Conservation (phyloP, 306 rosid species). For the Rubus idaeus region DNA sequence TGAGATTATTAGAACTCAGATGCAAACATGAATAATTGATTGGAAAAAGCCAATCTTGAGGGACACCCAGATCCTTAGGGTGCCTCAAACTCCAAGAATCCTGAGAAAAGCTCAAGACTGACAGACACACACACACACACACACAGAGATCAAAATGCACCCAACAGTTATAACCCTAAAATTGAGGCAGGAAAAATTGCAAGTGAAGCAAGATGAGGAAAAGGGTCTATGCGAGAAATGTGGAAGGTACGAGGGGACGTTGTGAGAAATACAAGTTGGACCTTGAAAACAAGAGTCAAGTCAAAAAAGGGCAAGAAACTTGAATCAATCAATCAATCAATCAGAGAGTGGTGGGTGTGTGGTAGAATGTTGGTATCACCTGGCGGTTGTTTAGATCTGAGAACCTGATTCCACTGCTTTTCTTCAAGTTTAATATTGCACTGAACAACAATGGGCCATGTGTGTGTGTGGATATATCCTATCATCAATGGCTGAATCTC, state of each 20-base stretch:
- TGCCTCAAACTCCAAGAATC: slow-evolving; percentile 3
- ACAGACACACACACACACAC: slow-evolving; percentile 14
- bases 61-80: slow-evolving; percentile 46
- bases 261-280: slow-evolving; percentile 33
- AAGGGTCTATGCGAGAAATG: slow-evolving; percentile 18
- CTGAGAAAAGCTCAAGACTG: neutral
- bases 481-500: neutral
- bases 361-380: slow-evolving; percentile 52
- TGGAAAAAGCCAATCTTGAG: slow-evolving; percentile 24
- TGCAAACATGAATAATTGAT: slow-evolving; percentile 16
- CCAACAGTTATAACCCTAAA: neutral
- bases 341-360: slow-evolving; percentile 16
- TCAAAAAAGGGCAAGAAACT: neutral
- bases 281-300: slow-evolving; percentile 34
- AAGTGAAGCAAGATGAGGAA: neutral
- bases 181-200: neutral
- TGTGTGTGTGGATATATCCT: neutral
- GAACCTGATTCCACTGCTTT: slow-evolving; percentile 1
- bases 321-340: neutral
- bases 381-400: slow-evolving; percentile 50
- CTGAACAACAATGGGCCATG: slow-evolving; percentile 32
- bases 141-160: slow-evolving; percentile 6
- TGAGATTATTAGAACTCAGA: slow-evolving; percentile 32
- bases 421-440: slow-evolving; percentile 26
- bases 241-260: slow-evolving; percentile 27